phyloP scores from a whole-genome alignment of 2,329 filamentous ascomycete genomes.

The Coniochaeta pulveracea region DNA sequence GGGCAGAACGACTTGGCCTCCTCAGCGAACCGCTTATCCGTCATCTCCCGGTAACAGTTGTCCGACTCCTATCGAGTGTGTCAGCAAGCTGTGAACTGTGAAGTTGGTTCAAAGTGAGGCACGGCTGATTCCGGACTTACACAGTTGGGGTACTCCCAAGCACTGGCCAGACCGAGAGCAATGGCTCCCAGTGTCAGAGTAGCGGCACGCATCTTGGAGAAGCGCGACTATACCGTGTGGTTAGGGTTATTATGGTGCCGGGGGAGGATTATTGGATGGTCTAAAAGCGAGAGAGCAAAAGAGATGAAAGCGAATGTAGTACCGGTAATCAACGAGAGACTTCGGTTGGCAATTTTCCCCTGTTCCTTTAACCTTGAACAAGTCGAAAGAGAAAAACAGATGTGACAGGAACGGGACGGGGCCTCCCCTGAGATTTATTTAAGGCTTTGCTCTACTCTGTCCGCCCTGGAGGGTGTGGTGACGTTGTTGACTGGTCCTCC shows the following conservation, averaged over 20 bases:
- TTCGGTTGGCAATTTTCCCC: no score
- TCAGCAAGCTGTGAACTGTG: background rate
- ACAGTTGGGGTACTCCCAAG: slow-evolving; percentile 13
- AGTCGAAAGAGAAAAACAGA: slow-evolving; percentile 1
- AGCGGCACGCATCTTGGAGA: slow-evolving; percentile 10
- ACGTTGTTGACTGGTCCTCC: no score
- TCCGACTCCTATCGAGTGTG: slow-evolving; percentile 9
- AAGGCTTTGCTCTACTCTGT: no score
- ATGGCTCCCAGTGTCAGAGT: slow-evolving; percentile 12
- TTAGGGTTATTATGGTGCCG: no score
- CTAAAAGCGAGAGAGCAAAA: no score
- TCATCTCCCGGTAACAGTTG: slow-evolving; percentile 15
- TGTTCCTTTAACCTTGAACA: no score
- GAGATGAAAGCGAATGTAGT: background rate
- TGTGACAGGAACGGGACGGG: no score
- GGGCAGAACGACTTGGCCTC: slow-evolving; percentile 12
- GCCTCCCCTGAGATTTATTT: no score
- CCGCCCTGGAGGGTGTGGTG: no score
- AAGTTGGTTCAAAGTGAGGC: background rate
- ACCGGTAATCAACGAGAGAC: slow-evolving; percentile 2
- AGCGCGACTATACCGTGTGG: background rate
- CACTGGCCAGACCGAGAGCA: slow-evolving; percentile 10
- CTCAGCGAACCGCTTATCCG: slow-evolving; percentile 9
- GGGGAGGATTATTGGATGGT: no score
- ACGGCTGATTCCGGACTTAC: slow-evolving; percentile 7